Evolutionary conservation across 2,329 filamentous ascomycete genomes (phyloP).

Genomic region (Keithomyces neogunnii): DNA sequence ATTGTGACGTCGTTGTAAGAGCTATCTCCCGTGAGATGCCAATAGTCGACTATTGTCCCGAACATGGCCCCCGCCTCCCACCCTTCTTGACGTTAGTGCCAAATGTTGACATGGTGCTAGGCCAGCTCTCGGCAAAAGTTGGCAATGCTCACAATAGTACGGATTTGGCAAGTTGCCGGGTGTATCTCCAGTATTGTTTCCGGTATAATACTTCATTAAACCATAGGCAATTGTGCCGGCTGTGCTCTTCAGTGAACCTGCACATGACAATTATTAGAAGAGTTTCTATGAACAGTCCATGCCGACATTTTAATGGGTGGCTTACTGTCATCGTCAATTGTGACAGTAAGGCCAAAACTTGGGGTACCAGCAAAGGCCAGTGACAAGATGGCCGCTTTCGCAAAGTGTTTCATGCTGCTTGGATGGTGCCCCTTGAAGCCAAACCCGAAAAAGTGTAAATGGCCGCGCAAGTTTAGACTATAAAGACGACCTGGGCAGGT

Average conservation of each 20-base stretch:
- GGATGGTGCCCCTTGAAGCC: background rate
- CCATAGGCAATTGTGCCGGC: slow-evolving; percentile 39
- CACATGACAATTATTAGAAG: background rate
- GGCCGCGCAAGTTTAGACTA: background rate
- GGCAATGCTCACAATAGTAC: slow-evolving; percentile 48
- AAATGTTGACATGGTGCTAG: background rate
- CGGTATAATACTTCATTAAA: slow-evolving; percentile 42
- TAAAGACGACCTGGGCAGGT: too few relatives aligned
- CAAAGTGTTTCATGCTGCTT: slow-evolving; percentile 3
- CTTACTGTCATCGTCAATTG: slow-evolving; percentile 24
- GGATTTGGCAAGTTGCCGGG: slow-evolving; percentile 50
- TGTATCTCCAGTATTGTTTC: slow-evolving; percentile 50
- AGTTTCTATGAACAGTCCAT: background rate
- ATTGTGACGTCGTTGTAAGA: slow-evolving; percentile 53
- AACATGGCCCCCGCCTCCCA: slow-evolving; percentile 71
- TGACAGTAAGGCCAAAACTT: slow-evolving; percentile 20
- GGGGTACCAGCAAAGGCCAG: slow-evolving; percentile 7
- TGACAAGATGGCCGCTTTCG: slow-evolving; percentile 5
- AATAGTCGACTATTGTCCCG: slow-evolving; percentile 63
- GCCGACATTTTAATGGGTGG: background rate
- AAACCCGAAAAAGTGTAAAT: background rate
- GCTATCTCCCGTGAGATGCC: slow-evolving; percentile 58
- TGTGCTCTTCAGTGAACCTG: slow-evolving; percentile 42
- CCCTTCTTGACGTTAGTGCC: slow-evolving; percentile 27
- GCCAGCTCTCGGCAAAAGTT: slow-evolving; percentile 22